A percentile compares a stretch with the other conserved stretches of the same genome.
Evolutionary conservation across 768 basidiomycete genomes (phyloP).

Genomic region (Hygrophoropsis aurantiaca): DNA sequence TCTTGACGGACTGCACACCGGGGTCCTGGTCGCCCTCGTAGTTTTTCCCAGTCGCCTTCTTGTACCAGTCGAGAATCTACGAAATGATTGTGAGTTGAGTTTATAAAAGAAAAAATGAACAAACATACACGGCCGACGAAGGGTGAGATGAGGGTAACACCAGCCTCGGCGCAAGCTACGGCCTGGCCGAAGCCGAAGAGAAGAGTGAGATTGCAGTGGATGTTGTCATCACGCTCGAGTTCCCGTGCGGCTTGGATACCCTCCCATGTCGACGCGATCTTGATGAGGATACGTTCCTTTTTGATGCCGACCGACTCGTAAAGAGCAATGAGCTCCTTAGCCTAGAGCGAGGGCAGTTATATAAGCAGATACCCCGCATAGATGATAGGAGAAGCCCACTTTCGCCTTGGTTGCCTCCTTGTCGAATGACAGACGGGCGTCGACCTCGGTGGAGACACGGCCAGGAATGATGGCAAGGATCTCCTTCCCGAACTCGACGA

Average conservation of each 20-base stretch:
- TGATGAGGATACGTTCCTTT: slow-evolving; percentile 95
- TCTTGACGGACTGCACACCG: slow-evolving; percentile 93
- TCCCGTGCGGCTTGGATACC: slow-evolving; percentile 99
- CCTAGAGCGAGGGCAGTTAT: slow-evolving; percentile 35
- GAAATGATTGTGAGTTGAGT: not conserved
- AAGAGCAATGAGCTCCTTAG: slow-evolving; percentile 86
- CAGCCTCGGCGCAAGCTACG: slow-evolving; percentile 97
- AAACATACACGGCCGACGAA: slow-evolving; percentile 92
- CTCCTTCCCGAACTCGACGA: slow-evolving; percentile 97
- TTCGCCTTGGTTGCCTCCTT: slow-evolving; percentile 90
- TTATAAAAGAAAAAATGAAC: not conserved
- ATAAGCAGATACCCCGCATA: not conserved
- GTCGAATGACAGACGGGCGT: slow-evolving; percentile 96
- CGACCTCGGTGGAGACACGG: slow-evolving; percentile 98
- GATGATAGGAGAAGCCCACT: slow-evolving; percentile 35
- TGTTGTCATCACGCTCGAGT: slow-evolving; percentile 87
- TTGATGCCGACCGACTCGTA: slow-evolving; percentile 93
- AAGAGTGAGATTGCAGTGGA: slow-evolving; percentile 99
- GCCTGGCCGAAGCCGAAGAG: slow-evolving; percentile 99
- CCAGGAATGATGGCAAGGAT: slow-evolving; percentile 96
- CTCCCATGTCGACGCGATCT: slow-evolving; percentile 99
- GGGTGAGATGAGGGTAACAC: slow-evolving; percentile 97
- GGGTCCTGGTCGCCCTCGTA: slow-evolving; percentile 94
- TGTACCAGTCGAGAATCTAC: slow-evolving; percentile 99
- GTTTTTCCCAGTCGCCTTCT: slow-evolving; percentile 82